Base-by-base conservation (phyloP, 495 filamentous ascomycete species). In the Platismatia glauca region DNA sequence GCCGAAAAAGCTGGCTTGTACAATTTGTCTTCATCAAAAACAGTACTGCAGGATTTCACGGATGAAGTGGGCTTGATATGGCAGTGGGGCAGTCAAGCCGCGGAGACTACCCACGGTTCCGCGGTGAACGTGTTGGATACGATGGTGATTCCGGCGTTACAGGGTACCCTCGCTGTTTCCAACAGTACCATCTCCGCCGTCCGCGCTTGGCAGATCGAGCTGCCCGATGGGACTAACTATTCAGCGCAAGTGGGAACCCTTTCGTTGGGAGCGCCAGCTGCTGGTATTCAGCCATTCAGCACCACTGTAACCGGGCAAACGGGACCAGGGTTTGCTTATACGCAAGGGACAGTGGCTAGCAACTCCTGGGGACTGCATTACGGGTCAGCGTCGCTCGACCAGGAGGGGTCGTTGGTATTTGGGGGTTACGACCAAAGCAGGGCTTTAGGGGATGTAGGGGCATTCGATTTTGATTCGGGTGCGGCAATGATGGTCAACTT, bases 291-390 rank as follows among this genome's bases (percentile, higher is more conserved):
- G 22, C 12, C 13, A 22, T 57, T 52, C 20, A 34, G 9, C 60
- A n/a, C 31, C 7, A 58, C 29, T 39, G 37, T 38, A 22, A 57
- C 11, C 11, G 61, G 65, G 16, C 16, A 39, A n/a, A 64, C 48
- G 0, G 55, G 61, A 11, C 61, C 61, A 33, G 58, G 53, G 24
- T 52, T 39, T 39, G 56, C 56, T 9, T 41, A 41, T 4, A 7
- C n/a, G 15, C 20, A 62, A 22, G 39, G 60, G 12, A n/a, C 35
- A 1, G 78, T 73, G 29, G 73, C 75, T 0, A 82, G 80, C 1
- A 78, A 77, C 52, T 81, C 80, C 12, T 83, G 74, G 59, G 75
- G 77, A 3, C 70, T 85, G 66, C 82, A 84, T 65, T 77, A 83
- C 46, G 81, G 82, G 8, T 80, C 80, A 8, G 78, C 69, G 6